Evolutionary conservation across 2,329 filamentous ascomycete species (phyloP), one percentile per base, ranked within the genome.

Genomic region (Exophiala dermatitidis): DNA sequence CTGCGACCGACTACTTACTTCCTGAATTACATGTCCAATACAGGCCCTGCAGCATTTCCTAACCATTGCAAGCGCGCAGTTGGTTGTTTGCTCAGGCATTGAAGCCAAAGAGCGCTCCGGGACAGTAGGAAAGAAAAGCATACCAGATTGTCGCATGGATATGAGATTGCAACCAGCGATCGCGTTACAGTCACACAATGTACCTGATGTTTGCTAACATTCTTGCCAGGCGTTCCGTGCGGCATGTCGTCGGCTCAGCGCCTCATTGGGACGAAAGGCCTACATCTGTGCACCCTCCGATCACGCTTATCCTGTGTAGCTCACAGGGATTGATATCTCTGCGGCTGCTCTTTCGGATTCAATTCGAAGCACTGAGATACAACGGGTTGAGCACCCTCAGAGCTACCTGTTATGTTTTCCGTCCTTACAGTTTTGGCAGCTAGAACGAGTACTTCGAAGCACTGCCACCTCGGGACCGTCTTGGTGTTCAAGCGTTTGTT

Each of bases 131-230:
- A 45, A 46, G 53, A 46, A 34, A 38, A n/a, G 28, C 53, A 30
- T 34, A 12, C 50, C 46, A 33, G 28, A 31, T 8, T 40, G 46
- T 36, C 50, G 41, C 41, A 41, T 47, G 46, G 44, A 37, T 34
- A 32, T 42, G 34, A 40, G 42, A 44, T 47, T 37, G 30, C 36
- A 26, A n/a, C 42, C 43, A 44, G n/a, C 38, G 3, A 41, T 41
- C 28, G 7, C 42, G 9, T 41, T 28, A 12, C 38, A 46, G 57
- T 59, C 29, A 37, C 38, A 59, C 57, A 53, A 32, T 46, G 48
- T 49, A 48, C 42, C 43, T 49, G 49, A 54, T 57, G 57, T 59
- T 59, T 59, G 57, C 57, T 59, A 45, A 49, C 38, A 29, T 46
- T 46, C 40, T 10, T 53, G 44, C 48, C 33, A 52, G 46, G 30